phyloP scores from a whole-genome alignment of 2,329 filamentous ascomycete species.

The Aureobasidium vineae region DNA sequence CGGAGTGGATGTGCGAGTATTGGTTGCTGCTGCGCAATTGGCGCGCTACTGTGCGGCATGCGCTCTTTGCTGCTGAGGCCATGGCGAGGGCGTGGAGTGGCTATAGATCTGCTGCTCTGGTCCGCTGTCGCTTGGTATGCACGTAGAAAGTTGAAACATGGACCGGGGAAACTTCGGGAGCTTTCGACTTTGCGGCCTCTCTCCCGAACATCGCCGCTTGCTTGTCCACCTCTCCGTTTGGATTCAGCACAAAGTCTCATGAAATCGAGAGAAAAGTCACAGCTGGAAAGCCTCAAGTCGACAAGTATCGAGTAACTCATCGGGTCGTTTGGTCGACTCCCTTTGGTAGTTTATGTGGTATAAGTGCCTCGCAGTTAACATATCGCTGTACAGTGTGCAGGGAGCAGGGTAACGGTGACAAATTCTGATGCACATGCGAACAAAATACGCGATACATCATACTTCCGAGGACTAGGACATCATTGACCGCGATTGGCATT shows the following conservation, averaged over 20 bases:
- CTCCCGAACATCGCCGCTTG: slow-evolving; percentile 1
- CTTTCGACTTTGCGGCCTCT: neutral
- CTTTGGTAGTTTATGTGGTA: too few species aligned
- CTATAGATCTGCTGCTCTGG: neutral
- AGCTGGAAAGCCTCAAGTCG: neutral
- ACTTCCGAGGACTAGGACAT: neutral
- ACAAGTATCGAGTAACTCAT: too few species aligned
- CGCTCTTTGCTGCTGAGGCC: slow-evolving; percentile 21
- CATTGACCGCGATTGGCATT: neutral
- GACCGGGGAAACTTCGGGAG: neutral
- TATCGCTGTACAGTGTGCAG: too few species aligned
- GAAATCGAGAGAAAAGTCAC: neutral
- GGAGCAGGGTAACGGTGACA: neutral
- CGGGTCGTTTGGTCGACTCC: too few species aligned
- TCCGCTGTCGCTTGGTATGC: slow-evolving; percentile 3
- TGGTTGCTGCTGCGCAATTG: slow-evolving; percentile 7
- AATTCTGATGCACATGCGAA: neutral
- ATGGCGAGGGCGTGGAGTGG: neutral
- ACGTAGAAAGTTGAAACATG: slow-evolving; percentile 11
- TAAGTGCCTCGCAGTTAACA: too few species aligned
- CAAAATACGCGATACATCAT: neutral
- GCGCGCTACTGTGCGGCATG: slow-evolving; percentile 17
- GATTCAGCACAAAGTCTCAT: too few species aligned
- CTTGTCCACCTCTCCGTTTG: neutral
- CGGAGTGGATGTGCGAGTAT: neutral